These are phyloP conservation scores for Apiotrichum sp. DNA, from an alignment of 1,284 basidiomycete genomes.

Conservation along the genomic window DNA sequence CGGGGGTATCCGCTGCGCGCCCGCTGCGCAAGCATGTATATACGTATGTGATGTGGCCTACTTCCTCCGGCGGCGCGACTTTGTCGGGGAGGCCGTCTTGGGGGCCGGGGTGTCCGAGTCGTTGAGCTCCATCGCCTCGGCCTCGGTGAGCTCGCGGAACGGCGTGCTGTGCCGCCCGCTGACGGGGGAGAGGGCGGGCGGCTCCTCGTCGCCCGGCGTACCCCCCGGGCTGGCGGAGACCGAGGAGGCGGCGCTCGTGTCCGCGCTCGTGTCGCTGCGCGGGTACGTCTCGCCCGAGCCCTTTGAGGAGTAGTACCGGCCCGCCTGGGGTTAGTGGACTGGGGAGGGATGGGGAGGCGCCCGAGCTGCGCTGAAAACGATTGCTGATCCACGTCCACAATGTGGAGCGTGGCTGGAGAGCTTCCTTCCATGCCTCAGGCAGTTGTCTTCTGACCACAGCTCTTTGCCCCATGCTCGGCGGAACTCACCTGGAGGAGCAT, in stretches of 20 bases:
- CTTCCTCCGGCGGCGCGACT: background rate
- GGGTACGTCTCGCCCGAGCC: conserved; percentile 10
- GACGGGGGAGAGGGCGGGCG: conserved; percentile 3
- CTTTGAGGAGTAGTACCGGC: conserved; percentile 34
- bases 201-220: background rate
- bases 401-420: too few species aligned
- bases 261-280: background rate
- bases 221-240: background rate
- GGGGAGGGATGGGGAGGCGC: background rate
- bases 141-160: conserved; percentile 39
- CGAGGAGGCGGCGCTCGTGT: conserved; percentile 12
- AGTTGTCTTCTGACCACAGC: background rate
- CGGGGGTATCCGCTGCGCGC: too few species aligned
- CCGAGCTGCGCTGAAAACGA: background rate
- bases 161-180: conserved; percentile 30
- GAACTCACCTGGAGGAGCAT: conserved; percentile 40
- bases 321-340: conserved; percentile 25
- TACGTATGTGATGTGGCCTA: too few species aligned
- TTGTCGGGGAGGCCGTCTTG: background rate
- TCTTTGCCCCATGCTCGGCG: background rate
- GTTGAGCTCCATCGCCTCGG: conserved; percentile 32
- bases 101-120: background rate
- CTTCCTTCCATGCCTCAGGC: too few species aligned
- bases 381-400: background rate
- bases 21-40: too few species aligned